Conservation (phyloP, 768 basidiomycete genomes). For the Macrolepiota dolichaula region DNA sequence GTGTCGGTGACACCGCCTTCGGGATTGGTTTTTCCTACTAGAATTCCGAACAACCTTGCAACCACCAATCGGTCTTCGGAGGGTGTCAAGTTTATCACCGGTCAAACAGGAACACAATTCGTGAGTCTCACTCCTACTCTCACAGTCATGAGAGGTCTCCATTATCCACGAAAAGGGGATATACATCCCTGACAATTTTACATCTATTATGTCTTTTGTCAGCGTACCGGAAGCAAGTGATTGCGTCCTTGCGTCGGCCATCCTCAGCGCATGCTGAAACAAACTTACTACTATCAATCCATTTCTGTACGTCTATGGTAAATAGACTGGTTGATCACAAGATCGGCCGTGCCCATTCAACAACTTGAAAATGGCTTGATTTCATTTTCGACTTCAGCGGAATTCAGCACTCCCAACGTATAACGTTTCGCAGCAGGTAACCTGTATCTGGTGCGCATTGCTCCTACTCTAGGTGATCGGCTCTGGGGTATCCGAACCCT, state of each 20-base stretch:
- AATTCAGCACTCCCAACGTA: neutral
- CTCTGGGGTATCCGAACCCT: constrained; percentile 3
- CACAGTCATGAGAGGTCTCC: neutral
- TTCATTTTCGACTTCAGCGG: neutral
- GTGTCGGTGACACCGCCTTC: constrained; percentile 6
- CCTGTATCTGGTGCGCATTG: neutral
- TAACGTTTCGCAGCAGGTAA: neutral
- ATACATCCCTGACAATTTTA: neutral
- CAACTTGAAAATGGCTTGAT: neutral
- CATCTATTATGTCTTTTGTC: neutral
- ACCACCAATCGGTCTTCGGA: neutral
- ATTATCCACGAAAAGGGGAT: neutral
- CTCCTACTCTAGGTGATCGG: neutral
- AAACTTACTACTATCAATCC: neutral
- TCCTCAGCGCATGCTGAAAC: neutral
- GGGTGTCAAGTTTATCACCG: neutral
- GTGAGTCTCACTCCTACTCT: neutral
- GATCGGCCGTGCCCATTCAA: neutral
- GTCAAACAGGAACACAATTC: neutral
- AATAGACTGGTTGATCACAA: neutral
- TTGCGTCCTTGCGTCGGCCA: neutral
- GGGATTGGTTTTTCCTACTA: constrained; percentile 2
- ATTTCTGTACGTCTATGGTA: neutral
- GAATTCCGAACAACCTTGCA: neutral
- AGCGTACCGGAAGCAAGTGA: neutral